Evolutionary conservation across 257 asterid genomes (phyloP).

Genomic region (Mitragyna speciosa): DNA sequence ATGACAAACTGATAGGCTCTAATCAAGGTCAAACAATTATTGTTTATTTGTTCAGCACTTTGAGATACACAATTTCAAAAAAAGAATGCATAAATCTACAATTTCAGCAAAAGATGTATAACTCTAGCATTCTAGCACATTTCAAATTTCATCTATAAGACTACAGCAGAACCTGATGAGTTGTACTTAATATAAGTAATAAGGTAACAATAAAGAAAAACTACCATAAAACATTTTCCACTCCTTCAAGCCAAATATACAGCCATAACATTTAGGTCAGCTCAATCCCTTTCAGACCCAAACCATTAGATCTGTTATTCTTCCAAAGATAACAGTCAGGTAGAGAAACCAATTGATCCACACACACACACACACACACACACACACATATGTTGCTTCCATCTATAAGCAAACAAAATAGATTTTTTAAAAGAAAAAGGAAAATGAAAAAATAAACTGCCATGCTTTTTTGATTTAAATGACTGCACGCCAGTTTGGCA

Average conservation of each 20-base stretch:
- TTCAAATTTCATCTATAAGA: not conserved
- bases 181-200: not conserved
- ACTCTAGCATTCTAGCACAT: not conserved
- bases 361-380: too few species aligned
- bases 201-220: not conserved
- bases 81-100: too few species aligned
- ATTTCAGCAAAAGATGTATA: not conserved
- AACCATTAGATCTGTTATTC: not conserved
- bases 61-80: not conserved
- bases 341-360: not conserved
- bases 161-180: not conserved
- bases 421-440: not conserved
- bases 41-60: too few species aligned
- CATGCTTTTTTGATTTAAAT: too few species aligned
- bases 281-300: not conserved
- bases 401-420: not conserved
- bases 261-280: not conserved
- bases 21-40: not conserved
- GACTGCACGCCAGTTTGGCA: not conserved
- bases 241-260: not conserved
- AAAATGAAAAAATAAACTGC: not conserved
- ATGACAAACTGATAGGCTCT: not conserved
- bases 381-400: too few species aligned
- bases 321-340: not conserved
- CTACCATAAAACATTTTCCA: not conserved